A percentile compares a stretch with the other conserved stretches of the same genome.
phyloP scores from a whole-genome alignment of 495 filamentous ascomycete species.

The Tetracladium marchalianum region DNA sequence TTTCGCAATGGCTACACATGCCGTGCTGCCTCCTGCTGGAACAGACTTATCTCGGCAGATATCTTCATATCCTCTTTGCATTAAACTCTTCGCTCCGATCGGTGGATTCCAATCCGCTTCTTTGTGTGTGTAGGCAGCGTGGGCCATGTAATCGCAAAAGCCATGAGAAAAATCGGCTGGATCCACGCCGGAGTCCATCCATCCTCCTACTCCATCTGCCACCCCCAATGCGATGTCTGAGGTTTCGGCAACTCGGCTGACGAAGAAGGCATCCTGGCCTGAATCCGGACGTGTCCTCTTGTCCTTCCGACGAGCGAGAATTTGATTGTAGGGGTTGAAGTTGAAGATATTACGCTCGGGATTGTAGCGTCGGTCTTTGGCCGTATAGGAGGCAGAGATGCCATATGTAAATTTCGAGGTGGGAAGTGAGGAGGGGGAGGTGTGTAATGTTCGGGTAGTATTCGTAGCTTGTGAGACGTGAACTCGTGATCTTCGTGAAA shows the following conservation, averaged over 20 bases:
- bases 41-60: conserved; percentile 66
- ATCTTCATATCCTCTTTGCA: conserved; percentile 72
- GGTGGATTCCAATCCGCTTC: conserved; percentile 8
- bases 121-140: conserved; percentile 47
- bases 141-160: conserved; percentile 86
- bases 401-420: conserved; percentile 46
- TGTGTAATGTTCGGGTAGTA: conserved; percentile 1
- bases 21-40: conserved; percentile 79
- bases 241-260: conserved; percentile 56
- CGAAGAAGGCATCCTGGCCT: conserved; percentile 95
- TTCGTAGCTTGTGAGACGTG: background rate
- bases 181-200: conserved; percentile 83
- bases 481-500: background rate
- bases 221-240: conserved; percentile 68
- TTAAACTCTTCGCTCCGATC: conserved; percentile 58
- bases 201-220: conserved; percentile 91
- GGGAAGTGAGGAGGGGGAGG: background rate
- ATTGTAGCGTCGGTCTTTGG: conserved; percentile 68
- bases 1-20: conserved; percentile 65
- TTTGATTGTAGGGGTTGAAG: conserved; percentile 57
- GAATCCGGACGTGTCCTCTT: conserved; percentile 58
- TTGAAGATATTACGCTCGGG: conserved; percentile 61
- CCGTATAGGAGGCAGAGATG: conserved; percentile 60
- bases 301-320: conserved; percentile 37
- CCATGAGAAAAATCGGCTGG: conserved; percentile 92